phyloP scores from a whole-genome alignment of 352 stramenopile species.

The Phytophthora macrochlamydospora region DNA sequence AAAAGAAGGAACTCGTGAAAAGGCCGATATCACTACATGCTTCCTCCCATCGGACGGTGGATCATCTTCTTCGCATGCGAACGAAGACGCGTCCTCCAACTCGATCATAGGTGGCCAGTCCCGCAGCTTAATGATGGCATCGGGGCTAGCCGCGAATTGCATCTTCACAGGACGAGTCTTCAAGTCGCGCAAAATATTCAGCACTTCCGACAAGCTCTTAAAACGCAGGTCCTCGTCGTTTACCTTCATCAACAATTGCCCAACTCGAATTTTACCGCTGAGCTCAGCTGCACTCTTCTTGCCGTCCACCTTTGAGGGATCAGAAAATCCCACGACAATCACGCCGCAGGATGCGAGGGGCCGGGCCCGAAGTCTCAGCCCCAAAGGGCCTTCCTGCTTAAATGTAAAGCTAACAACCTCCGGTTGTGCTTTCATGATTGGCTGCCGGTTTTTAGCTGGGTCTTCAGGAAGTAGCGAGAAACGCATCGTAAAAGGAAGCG shows the following conservation, averaged over 20 bases:
- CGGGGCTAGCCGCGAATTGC: slow-evolving; percentile 76
- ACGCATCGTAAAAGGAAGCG: slow-evolving; percentile 60
- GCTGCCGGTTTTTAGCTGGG: slow-evolving; percentile 49
- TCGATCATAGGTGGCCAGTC: slow-evolving; percentile 88
- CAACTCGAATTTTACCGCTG: slow-evolving; percentile 75
- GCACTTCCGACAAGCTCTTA: slow-evolving; percentile 64
- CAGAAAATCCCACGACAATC: slow-evolving; percentile 81
- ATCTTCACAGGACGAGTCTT: slow-evolving; percentile 71
- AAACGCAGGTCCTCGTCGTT: slow-evolving; percentile 78
- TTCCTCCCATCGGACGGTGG: slow-evolving; percentile 48
- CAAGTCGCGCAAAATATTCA: slow-evolving; percentile 62
- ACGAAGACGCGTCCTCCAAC: slow-evolving; percentile 53
- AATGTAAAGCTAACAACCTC: slow-evolving; percentile 70
- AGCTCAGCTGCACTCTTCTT: slow-evolving; percentile 66
- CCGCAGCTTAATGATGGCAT: slow-evolving; percentile 76
- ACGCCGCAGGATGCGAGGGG: slow-evolving; percentile 65
- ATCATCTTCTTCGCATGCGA: slow-evolving; percentile 54
- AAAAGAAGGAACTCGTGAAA: slow-evolving; percentile 72
- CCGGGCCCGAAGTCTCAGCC: slow-evolving; percentile 75
- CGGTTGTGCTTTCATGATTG: slow-evolving; percentile 53
- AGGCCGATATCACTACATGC: slow-evolving; percentile 74
- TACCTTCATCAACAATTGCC: slow-evolving; percentile 63
- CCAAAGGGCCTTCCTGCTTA: slow-evolving; percentile 75
- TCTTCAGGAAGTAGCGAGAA: slow-evolving; percentile 77
- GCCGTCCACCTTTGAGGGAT: slow-evolving; percentile 36